Conservation (phyloP, 371 early-diverging fungal species). For the Apophysomyces variabilis region DNA sequence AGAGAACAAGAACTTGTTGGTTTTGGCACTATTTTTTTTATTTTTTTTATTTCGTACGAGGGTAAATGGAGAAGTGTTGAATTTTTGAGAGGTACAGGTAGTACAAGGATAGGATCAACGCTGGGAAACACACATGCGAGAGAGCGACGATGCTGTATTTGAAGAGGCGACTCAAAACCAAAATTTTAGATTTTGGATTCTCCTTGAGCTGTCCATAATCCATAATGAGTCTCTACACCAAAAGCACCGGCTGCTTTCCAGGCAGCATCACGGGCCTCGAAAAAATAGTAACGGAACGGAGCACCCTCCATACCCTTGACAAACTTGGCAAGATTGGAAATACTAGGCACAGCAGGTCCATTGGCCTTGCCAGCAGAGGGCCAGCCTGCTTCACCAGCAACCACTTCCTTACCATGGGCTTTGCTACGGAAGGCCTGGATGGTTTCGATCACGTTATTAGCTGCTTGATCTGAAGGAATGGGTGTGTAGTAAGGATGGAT, state of each 20-base stretch:
- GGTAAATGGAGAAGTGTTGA: too few relatives aligned
- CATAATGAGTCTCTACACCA: slow-evolving; percentile 65
- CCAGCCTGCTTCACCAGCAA: slow-evolving; percentile 72
- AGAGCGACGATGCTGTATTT: not conserved
- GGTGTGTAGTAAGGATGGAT: slow-evolving; percentile 63
- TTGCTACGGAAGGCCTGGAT: slow-evolving; percentile 45
- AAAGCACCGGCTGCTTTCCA: slow-evolving; percentile 59
- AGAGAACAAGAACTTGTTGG: not conserved
- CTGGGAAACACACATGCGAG: slow-evolving; percentile 9
- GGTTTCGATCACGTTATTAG: slow-evolving; percentile 33
- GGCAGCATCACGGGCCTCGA: slow-evolving; percentile 62
- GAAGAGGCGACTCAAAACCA: not conserved
- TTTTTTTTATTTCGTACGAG: slow-evolving; percentile 7
- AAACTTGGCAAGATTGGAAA: slow-evolving; percentile 46
- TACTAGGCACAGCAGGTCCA: slow-evolving; percentile 53
- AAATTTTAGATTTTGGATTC: slow-evolving; percentile 24
- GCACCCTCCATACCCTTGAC: slow-evolving; percentile 39
- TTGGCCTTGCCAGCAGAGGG: slow-evolving; percentile 59
- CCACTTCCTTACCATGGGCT: slow-evolving; percentile 49
- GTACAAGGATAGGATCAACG: not conserved
- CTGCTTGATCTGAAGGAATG: slow-evolving; percentile 35
- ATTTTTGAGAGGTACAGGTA: not conserved
- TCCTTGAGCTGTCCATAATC: slow-evolving; percentile 35
- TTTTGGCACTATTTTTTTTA: not conserved
- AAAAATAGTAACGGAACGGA: slow-evolving; percentile 61